Evolutionary conservation across 352 stramenopile species (phyloP), one percentile per base, ranked within the genome.

Genomic region (Phytopythium aichiense): DNA sequence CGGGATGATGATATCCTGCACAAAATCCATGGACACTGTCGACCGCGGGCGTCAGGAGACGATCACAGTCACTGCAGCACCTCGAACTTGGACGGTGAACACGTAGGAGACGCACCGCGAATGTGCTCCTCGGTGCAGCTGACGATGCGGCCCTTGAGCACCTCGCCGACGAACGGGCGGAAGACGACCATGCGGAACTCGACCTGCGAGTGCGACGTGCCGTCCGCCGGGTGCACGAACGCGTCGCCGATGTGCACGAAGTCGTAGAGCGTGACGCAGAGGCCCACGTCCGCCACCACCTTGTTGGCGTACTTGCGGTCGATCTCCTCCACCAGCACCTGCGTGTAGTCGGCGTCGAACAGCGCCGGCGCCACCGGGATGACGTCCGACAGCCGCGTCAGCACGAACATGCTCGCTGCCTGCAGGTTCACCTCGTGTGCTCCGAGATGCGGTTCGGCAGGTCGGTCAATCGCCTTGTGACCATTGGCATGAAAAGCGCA

Each of bases 261-360:
- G 71, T 96, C 88, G 73, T 94, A 94, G 65, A 95, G 83, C 43
- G 86, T 91, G 50, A 96, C 78, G 63, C 88, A 96, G 52, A 96
- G 83, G 33, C 88, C 88, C 50, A 95, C 87, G 66, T 94, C 87
- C 4, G 87, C 77, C 37, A 96, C 79, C 16, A 96, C 86, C 60
- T 96, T 96, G 77, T 96, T 96, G 33, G 86, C 86, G 62, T 95
- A 96, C 73, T 96, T 96, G 65, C 81, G 81, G 69, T 96, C 86
- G 61, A 96, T 91, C 71, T 96, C 88, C 70, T 96, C 86, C 22
- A 92, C 71, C 50, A 96, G 68, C 46, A 94, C 86, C 60, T 92
- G 87, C 64, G 79, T 84, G 74, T 91, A 92, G 72, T 94, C 81
- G 62, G 81, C 73, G 56, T 89, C 79, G 60, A 92, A 92, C 49